A percentile compares a stretch with the other conserved stretches of the same genome.
These are phyloP conservation scores for Gloeopeniophorella convolvens DNA, from an alignment of 768 basidiomycete species.

Conservation along the genomic window DNA sequence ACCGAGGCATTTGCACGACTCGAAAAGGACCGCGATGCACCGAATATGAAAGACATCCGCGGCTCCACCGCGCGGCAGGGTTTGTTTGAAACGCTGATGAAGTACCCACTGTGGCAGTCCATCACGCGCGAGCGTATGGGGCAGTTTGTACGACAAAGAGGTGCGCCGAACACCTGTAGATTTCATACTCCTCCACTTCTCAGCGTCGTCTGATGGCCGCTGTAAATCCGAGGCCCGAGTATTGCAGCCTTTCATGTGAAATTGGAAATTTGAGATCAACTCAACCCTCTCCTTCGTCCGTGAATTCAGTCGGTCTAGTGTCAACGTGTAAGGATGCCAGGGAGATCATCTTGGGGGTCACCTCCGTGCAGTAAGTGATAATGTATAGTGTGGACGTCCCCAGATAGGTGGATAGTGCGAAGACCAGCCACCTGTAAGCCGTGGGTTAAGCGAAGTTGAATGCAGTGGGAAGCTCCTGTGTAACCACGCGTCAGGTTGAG, in stretches of 20 bases:
- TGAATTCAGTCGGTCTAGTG: neutral
- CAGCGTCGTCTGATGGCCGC: neutral
- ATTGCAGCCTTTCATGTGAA: constrained; percentile 1
- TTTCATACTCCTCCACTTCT: neutral
- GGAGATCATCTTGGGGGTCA: neutral
- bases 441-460: neutral
- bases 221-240: constrained; percentile 7
- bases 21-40: neutral
- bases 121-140: no score
- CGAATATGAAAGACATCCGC: neutral
- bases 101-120: neutral
- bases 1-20: neutral
- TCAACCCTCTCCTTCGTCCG: neutral
- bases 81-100: no score
- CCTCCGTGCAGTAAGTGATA: no score
- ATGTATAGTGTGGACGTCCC: no score
- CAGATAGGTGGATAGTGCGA: no score
- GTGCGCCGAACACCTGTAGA: neutral
- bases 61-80: no score
- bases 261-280: neutral
- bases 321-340: neutral
- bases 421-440: neutral
- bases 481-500: constrained; percentile 4
- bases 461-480: neutral
- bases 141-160: neutral